These are phyloP conservation scores for Arachis monticola DNA, from an alignment of 331 rosid species.

Conservation along the genomic window DNA sequence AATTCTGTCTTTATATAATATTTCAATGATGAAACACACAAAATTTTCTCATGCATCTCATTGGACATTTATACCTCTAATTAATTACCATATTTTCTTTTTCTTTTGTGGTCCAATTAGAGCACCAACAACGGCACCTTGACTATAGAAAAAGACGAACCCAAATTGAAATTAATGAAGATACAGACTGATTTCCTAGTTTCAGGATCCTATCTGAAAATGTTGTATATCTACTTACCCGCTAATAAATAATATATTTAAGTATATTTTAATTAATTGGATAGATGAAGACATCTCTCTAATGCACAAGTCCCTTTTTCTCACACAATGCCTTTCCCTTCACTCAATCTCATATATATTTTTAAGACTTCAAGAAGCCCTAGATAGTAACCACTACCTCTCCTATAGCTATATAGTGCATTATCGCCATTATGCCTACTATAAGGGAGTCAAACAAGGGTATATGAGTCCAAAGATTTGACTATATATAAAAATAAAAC, in stretches of 20 bases:
- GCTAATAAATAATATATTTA: conserved; percentile 16
- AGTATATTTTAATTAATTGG: conserved; percentile 11
- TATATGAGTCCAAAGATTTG: conserved; percentile 37
- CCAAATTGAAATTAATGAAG: conserved; percentile 17
- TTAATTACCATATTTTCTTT: not conserved
- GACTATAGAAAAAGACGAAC: conserved; percentile 23
- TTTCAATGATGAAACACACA: too few relatives aligned
- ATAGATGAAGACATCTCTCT: conserved; percentile 10
- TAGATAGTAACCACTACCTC: conserved; percentile 10
- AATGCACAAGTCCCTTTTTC: conserved; percentile 5
- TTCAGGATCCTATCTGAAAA: conserved; percentile 31
- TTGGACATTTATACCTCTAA: not conserved
- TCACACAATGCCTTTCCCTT: conserved; percentile 27
- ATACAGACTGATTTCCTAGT: conserved; percentile 25
- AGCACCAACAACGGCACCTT: conserved; percentile 26
- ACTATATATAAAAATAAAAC: conserved; percentile 20
- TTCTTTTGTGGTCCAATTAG: not conserved
- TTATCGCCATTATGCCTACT: conserved; percentile 35
- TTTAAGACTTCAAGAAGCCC: conserved; percentile 35
- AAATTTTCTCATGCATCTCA: not conserved
- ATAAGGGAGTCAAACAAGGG: conserved; percentile 28
- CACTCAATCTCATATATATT: conserved; percentile 40
- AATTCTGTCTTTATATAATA: too few relatives aligned
- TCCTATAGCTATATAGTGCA: not conserved
- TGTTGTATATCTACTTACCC: not conserved